These are phyloP conservation scores for Barnettozyma californica DNA, from an alignment of 805 yeast species.

Conservation along the genomic window DNA sequence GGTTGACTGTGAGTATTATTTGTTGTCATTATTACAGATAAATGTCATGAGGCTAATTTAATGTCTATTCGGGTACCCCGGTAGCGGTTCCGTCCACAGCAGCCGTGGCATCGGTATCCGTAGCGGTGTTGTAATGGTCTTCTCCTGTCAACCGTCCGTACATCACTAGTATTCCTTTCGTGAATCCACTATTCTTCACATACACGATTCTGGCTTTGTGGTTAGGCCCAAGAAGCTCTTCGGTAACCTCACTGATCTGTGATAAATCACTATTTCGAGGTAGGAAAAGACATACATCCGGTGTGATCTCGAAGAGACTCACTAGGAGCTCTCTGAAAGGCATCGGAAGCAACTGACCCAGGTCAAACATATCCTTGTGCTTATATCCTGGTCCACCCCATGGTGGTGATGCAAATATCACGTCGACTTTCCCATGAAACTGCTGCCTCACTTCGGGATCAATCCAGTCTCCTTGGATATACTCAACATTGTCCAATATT, in stretches of 20 bases:
- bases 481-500: slow-evolving; percentile 46
- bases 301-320: slow-evolving; percentile 37
- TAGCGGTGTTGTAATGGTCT: neutral
- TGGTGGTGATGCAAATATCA: slow-evolving; percentile 75
- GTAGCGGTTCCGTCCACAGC: neutral
- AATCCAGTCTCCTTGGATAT: slow-evolving; percentile 43
- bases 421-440: slow-evolving; percentile 33
- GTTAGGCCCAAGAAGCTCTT: slow-evolving; percentile 37
- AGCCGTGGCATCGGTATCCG: neutral
- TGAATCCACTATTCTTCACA: slow-evolving; percentile 34
- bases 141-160: slow-evolving; percentile 3
- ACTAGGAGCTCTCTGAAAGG: slow-evolving; percentile 38
- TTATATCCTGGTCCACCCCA: slow-evolving; percentile 80
- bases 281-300: slow-evolving; percentile 52
- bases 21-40: too few species aligned
- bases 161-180: slow-evolving; percentile 46
- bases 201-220: slow-evolving; percentile 43
- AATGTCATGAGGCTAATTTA: too few species aligned
- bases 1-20: too few species aligned
- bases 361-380: slow-evolving; percentile 37
- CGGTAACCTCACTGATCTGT: slow-evolving; percentile 46
- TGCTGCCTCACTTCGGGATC: slow-evolving; percentile 18
- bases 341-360: slow-evolving; percentile 43
- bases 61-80: neutral
- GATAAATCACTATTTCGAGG: slow-evolving; percentile 55